Base-by-base conservation (phyloP, 225 moss, liverwort and hornwort species). In the Rhytidiadelphus loreus region DNA sequence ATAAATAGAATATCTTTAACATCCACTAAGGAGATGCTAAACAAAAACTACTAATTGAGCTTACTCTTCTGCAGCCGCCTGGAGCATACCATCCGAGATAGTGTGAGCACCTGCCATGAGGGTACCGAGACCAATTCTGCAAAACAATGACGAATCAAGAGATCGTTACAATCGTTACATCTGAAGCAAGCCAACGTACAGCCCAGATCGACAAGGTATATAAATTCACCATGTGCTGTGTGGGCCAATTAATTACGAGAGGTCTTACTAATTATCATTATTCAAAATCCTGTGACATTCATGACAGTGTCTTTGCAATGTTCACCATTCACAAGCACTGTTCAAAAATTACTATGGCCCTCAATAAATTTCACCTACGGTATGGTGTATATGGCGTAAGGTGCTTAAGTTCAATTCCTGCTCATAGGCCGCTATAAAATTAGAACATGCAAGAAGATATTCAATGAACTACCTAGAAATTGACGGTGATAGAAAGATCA, bases 1-100 rank as follows among this genome's bases (percentile, higher is more conserved):
- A 41, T 13, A 80, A 88, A 76, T 50, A 84, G 25, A 85, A 59
- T 29, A 71, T 26, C 58, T 78, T 71, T 25, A 61, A 50, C 76
- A 86, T 75, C 48, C 61, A 37, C 55, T 70, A 64, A 84, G 3
- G 39, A 87, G 48, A 84, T 73, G 52, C 22, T 56, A 82, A 77
- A 82, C 12, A 60, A 50, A 74, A 73, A 70, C n/a, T 58, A 48
- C 9, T 20, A 46, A 33, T 81, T 80, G 78, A 74, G 73, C 92
- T 95, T 89, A 96, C 96, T 91, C 80, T 94, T 95, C 97, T 83
- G 98, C 97, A 88, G 97, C 98, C 75, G 97, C 96, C 59, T 98
- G 98, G 60, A 98, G 98, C 98, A 98, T 98, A 82, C 96, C 95
- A 78, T 98, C 98, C 79, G 97, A 93, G 73, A 98, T 87, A 58